phyloP scores from a whole-genome alignment of 2,329 filamentous ascomycete genomes.

The Alternaria brassicae region DNA sequence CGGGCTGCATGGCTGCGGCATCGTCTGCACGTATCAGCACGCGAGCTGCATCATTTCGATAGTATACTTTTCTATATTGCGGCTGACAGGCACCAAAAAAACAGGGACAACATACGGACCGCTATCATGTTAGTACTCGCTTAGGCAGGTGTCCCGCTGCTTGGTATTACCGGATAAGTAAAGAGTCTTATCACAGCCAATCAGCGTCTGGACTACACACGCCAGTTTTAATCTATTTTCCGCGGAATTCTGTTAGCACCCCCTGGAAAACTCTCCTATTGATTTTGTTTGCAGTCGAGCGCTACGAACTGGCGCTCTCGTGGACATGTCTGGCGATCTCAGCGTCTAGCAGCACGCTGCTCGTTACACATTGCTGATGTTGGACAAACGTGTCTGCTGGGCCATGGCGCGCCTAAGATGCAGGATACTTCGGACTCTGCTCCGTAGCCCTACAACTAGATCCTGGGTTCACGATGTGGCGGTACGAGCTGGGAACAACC shows the following conservation, averaged over 20 bases:
- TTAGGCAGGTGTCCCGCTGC: slow-evolving; percentile 15
- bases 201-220: not conserved
- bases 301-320: not conserved
- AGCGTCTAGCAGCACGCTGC: not conserved
- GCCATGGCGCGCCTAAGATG: slow-evolving; percentile 1
- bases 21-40: slow-evolving; percentile 5
- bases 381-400: not conserved
- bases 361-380: not conserved
- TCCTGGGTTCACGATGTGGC: not conserved
- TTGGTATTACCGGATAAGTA: slow-evolving; percentile 14
- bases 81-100: slow-evolving; percentile 14
- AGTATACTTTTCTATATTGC: slow-evolving; percentile 8
- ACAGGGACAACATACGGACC: not conserved
- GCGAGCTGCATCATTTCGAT: slow-evolving; percentile 12
- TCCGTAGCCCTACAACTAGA: not conserved
- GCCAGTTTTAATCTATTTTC: slow-evolving; percentile 5
- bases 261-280: not conserved
- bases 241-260: not conserved
- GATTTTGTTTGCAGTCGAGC: not conserved
- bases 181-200: slow-evolving; percentile 15
- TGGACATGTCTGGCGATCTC: not conserved
- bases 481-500: not conserved
- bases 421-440: not conserved
- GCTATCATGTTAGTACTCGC: slow-evolving; percentile 15
- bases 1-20: not conserved